Evolutionary conservation across 768 basidiomycete species (phyloP).

Genomic region (Tricholomella constricta): DNA sequence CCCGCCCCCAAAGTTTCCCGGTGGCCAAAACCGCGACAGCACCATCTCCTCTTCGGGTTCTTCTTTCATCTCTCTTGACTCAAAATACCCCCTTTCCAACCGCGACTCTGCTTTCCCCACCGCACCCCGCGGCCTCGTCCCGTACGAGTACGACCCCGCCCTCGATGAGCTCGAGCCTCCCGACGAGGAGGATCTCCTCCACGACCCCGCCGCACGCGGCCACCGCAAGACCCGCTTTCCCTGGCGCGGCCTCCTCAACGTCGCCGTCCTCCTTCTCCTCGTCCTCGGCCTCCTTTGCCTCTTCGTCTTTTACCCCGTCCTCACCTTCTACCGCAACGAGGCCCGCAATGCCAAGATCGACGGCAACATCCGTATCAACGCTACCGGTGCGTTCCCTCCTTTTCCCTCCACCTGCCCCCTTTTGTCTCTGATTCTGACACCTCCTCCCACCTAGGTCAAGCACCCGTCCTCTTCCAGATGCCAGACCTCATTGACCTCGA

Average conservation of each 20-base stretch:
- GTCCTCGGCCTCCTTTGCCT: constrained; percentile 63
- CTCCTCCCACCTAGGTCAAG: constrained; percentile 49
- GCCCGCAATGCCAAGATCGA: constrained; percentile 47
- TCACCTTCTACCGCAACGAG: constrained; percentile 46
- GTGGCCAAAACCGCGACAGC: constrained; percentile 11
- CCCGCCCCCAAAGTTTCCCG: constrained; percentile 18
- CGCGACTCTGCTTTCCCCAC: constrained; percentile 23
- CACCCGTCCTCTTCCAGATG: constrained; percentile 57
- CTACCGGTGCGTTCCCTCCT: constrained; percentile 36
- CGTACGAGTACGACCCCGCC: constrained; percentile 73
- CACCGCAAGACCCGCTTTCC: constrained; percentile 36
- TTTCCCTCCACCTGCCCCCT: constrained; percentile 1
- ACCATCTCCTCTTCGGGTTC: constrained; percentile 17
- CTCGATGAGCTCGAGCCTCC: constrained; percentile 53
- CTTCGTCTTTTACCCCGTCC: constrained; percentile 83
- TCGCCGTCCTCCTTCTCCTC: constrained; percentile 67
- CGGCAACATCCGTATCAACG: constrained; percentile 68
- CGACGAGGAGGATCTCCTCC: constrained; percentile 78
- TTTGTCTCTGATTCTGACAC: constrained; percentile 13
- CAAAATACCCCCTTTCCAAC: constrained; percentile 16
- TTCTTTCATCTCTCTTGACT: constrained; percentile 19
- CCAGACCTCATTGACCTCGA: constrained; percentile 67
- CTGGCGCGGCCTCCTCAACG: constrained; percentile 59
- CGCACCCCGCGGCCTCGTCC: constrained; percentile 46
- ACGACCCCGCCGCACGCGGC: constrained; percentile 52